Evolutionary conservation across 768 basidiomycete genomes (phyloP), one percentile per base, ranked within the genome.

Genomic region (Lentinula raphanica): DNA sequence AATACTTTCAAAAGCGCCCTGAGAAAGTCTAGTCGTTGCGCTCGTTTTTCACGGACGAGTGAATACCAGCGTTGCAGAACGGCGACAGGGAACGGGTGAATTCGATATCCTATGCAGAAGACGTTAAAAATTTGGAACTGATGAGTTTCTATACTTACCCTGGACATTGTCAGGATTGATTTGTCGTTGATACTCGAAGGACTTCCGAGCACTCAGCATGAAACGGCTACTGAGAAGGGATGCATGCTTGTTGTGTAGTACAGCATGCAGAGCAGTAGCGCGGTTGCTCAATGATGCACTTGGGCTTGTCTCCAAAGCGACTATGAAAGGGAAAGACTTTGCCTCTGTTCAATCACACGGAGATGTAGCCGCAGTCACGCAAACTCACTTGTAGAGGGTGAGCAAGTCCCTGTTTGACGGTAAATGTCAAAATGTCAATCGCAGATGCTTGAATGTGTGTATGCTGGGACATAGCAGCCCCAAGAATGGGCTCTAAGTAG

Each of bases 361-460:
- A 31, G 17, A 56, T 35, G 42, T 12, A 59, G 51, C 44, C 32
- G 3, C 25, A 46, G 32, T n/a, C 35, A 21, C 9, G 28, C 23
- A 42, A 29, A 55, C 79, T 54, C 65, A 89, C 91, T 77, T 92
- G 90, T 5, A 99, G 79, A 0, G 97, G 97, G 72, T 98, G 95
- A 5, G 94, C 92, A 53, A 98, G 78, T 2, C 97, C 97, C 71
- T 98, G 96, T 66, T 89, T 93, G 62, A 98, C 86, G 0, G 94
- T 96, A 65, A 97, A 96, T 31, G 83, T 88, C 55, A 99, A 72
- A 44, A 98, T 89, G 62, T 98, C 95, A 53, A 98, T 82, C 6
- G 95, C 96, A 21, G 88, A 80, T 19, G 80, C 79, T 68, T 96
- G 94, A 40, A 90, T 90, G 54, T 82, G 82, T 1, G 76, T 61